These are phyloP conservation scores for Apiospora koreana DNA, from an alignment of 2,329 filamentous ascomycete genomes.

Conservation along the genomic window DNA sequence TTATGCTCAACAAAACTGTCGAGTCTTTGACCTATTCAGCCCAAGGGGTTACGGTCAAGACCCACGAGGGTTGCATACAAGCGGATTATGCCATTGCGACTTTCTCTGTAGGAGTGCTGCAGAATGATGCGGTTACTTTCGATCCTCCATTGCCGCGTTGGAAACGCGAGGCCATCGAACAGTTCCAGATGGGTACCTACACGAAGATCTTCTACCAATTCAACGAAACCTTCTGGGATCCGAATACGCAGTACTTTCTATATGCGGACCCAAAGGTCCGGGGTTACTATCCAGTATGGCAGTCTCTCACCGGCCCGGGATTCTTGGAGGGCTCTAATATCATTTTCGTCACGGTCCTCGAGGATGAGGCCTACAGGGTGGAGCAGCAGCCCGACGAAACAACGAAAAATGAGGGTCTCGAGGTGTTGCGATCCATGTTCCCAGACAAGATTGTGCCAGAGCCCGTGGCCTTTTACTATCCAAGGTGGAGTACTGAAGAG, in stretches of 20 bases:
- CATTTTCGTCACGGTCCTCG: conserved; percentile 64
- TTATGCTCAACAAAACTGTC: conserved; percentile 60
- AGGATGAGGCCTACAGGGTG: conserved; percentile 55
- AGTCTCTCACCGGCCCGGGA: conserved; percentile 58
- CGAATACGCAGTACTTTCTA: conserved; percentile 44
- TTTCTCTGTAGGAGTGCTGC: conserved; percentile 68
- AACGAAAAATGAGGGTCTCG: conserved; percentile 58
- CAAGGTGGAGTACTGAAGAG: conserved; percentile 52
- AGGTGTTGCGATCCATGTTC: conserved; percentile 62
- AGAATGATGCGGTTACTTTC: conserved; percentile 61
- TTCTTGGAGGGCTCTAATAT: conserved; percentile 65
- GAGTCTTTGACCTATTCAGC: conserved; percentile 54
- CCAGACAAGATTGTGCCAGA: conserved; percentile 57
- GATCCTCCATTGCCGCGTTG: conserved; percentile 59
- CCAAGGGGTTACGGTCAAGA: conserved; percentile 53
- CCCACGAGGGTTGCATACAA: conserved; percentile 41
- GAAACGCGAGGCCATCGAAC: conserved; percentile 65
- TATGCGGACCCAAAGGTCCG: conserved; percentile 44
- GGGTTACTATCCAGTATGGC: conserved; percentile 59
- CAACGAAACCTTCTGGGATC: conserved; percentile 65
- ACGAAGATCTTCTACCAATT: conserved; percentile 75
- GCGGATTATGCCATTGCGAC: conserved; percentile 57
- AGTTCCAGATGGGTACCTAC: conserved; percentile 70
- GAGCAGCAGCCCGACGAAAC: conserved; percentile 61
- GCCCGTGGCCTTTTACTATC: conserved; percentile 61